phyloP scores from a whole-genome alignment of 2,329 filamentous ascomycete species.

The Malbranchea zuffiana region DNA sequence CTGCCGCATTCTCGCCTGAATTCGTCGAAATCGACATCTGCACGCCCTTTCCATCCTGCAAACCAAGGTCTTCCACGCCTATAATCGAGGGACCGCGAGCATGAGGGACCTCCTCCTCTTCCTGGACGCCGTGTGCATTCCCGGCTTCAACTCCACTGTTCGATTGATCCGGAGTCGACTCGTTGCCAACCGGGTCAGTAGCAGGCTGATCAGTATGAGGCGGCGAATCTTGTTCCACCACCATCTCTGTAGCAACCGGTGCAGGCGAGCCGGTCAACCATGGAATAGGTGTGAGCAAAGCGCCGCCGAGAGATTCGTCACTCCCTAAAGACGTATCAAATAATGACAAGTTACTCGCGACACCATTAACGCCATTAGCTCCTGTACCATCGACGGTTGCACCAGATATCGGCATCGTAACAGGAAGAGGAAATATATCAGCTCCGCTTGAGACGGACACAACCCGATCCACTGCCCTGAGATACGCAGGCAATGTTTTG shows the following conservation, averaged over 20 bases:
- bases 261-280: constrained; percentile 52
- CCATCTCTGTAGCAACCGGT: constrained; percentile 16
- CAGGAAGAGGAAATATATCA: constrained; percentile 69
- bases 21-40: constrained; percentile 27
- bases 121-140: constrained; percentile 15
- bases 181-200: constrained; percentile 28
- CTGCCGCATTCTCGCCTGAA: constrained; percentile 12
- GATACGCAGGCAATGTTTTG: constrained; percentile 67
- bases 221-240: constrained; percentile 8
- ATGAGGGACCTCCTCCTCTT: constrained; percentile 57
- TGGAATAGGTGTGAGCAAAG: constrained; percentile 83
- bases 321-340: constrained; percentile 50
- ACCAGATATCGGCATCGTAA: constrained; percentile 42
- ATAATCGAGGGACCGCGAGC: constrained; percentile 75
- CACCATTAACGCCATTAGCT: constrained; percentile 47
- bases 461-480: constrained; percentile 82
- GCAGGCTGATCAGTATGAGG: constrained; percentile 13
- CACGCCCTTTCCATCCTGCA: constrained; percentile 48
- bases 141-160: constrained; percentile 17
- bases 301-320: constrained; percentile 82
- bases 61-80: constrained; percentile 75
- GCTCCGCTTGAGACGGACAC: constrained; percentile 77
- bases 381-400: constrained; percentile 26
- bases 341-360: constrained; percentile 26
- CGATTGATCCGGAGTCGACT: constrained; percentile 25